Base-by-base conservation (phyloP, 805 yeast species). In the Pichia nakasei region DNA sequence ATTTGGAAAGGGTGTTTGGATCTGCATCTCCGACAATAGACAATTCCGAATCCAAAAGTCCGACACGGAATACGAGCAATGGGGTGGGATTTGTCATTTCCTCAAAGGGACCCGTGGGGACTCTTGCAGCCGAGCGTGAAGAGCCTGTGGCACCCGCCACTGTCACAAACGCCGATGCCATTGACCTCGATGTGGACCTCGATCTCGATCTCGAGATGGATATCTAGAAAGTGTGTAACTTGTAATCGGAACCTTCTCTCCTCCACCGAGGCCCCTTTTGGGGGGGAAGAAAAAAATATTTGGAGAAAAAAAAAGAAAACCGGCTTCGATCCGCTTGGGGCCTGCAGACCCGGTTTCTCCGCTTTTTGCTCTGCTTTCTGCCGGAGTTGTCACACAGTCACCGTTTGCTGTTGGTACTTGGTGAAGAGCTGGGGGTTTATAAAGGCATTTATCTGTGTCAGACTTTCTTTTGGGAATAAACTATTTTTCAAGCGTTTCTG, bases 161-260 rank as follows among this genome's bases (percentile, higher is more conserved):
- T 4, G 53, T 43, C 1, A 38, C 42, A 0, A 80, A 81, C 53
- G 78, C 82, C 1, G 84, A 80, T 52, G 78, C 73, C 36, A 78
- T 82, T 36, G 83, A 77, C 20, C 52, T 82, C 37, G 83, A 79
- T 47, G 51, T 82, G 35, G 83, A 77, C 20, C 52, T 82, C 37
- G 83, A 79, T 47, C 51, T 73, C 22, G 57, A 55, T 17, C 18
- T 35, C 18, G 43, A 41, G 29, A 24, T 27, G 32, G 35, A 35
- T 9, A 9, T 29, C 12, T 29, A 29, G 32, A 29, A 15, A n/a
- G n/a, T n/a, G n/a, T n/a, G n/a, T n/a, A n/a, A n/a, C n/a, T n/a
- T n/a, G n/a, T n/a, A n/a, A n/a, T n/a, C n/a, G n/a, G n/a, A n/a
- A n/a, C n/a, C n/a, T n/a, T n/a, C n/a, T n/a, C n/a, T n/a, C n/a